Evolutionary conservation across 2,329 filamentous ascomycete species (phyloP).

Genomic region (Ustulina deusta): DNA sequence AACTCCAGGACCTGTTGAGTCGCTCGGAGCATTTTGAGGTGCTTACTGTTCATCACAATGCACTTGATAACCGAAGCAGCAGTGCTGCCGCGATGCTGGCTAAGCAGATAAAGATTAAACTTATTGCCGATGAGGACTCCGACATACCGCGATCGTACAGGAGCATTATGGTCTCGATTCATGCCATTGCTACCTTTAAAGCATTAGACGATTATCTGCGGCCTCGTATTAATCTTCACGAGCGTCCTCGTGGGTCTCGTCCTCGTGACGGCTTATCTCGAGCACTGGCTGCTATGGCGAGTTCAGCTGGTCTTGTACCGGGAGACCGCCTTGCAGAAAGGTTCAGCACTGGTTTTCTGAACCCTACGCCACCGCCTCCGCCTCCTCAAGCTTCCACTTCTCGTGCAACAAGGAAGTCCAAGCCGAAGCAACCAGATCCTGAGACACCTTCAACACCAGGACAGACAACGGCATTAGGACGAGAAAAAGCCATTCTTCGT

Average conservation of each 20-base stretch:
- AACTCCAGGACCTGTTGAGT: slow-evolving; percentile 94
- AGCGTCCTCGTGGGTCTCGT: slow-evolving; percentile 75
- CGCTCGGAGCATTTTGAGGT: slow-evolving; percentile 98
- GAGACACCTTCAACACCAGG: slow-evolving; percentile 58
- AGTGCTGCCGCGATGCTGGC: slow-evolving; percentile 96
- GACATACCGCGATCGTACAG: slow-evolving; percentile 89
- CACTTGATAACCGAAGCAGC: slow-evolving; percentile 88
- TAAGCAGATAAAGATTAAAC: slow-evolving; percentile 90
- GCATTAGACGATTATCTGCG: slow-evolving; percentile 95
- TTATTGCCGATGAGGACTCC: slow-evolving; percentile 89
- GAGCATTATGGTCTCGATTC: slow-evolving; percentile 98
- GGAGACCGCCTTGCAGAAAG: slow-evolving; percentile 63
- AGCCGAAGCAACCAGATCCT: slow-evolving; percentile 59
- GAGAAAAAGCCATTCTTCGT: slow-evolving; percentile 70
- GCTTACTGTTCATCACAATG: slow-evolving; percentile 92
- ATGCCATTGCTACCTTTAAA: slow-evolving; percentile 98
- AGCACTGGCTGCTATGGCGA: slow-evolving; percentile 81
- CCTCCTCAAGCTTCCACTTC: slow-evolving; percentile 58
- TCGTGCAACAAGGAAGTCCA: slow-evolving; percentile 59
- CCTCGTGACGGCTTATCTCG: slow-evolving; percentile 72
- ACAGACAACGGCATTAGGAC: slow-evolving; percentile 61
- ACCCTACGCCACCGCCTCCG: slow-evolving; percentile 54
- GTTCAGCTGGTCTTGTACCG: slow-evolving; percentile 72
- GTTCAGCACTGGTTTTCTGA: slow-evolving; percentile 54
- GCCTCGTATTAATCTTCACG: slow-evolving; percentile 84